Conservation (phyloP, 2,329 filamentous ascomycete genomes). For the Grosmannia clavigera region DNA sequence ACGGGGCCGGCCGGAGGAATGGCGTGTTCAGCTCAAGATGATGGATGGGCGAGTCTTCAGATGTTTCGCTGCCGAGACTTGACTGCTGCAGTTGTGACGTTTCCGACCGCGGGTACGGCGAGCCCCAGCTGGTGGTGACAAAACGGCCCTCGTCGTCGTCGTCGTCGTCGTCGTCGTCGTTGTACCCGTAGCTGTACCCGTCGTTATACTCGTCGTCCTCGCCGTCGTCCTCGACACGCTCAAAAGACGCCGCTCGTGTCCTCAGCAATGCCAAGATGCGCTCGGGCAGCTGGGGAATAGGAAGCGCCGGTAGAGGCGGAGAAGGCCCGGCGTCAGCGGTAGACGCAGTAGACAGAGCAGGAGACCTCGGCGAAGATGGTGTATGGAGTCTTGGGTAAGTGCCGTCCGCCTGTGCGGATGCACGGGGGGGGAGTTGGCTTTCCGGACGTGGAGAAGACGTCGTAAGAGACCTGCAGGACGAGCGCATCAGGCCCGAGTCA, state of each 20-base stretch:
- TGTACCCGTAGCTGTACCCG: neutral
- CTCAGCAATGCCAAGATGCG: slow-evolving; percentile 42
- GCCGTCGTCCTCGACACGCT: slow-evolving; percentile 6
- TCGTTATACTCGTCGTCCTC: neutral
- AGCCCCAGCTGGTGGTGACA: slow-evolving; percentile 79
- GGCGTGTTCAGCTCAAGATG: slow-evolving; percentile 50
- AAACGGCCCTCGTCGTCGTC: slow-evolving; percentile 28
- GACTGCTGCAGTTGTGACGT: slow-evolving; percentile 32
- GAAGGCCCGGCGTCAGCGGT: slow-evolving; percentile 48
- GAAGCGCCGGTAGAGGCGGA: slow-evolving; percentile 45
- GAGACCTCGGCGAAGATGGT: slow-evolving; percentile 33
- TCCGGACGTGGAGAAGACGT: slow-evolving; percentile 43
- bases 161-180: slow-evolving; percentile 6
- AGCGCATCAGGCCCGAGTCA: neutral
- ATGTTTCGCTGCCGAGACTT: slow-evolving; percentile 46
- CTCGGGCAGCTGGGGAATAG: slow-evolving; percentile 43
- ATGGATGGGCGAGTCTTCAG: slow-evolving; percentile 48
- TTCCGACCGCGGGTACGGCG: slow-evolving; percentile 65
- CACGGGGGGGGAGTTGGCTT: slow-evolving; percentile 43
- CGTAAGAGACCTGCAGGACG: slow-evolving; percentile 23
- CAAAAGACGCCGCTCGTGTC: slow-evolving; percentile 29
- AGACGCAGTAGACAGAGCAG: slow-evolving; percentile 48
- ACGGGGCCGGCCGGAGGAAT: slow-evolving; percentile 45
- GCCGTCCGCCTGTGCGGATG: slow-evolving; percentile 45
- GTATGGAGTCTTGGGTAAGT: slow-evolving; percentile 22